Base-by-base conservation (phyloP, 2,329 filamentous ascomycete genomes). In the Ophiocordyceps camponoti-floridani region DNA sequence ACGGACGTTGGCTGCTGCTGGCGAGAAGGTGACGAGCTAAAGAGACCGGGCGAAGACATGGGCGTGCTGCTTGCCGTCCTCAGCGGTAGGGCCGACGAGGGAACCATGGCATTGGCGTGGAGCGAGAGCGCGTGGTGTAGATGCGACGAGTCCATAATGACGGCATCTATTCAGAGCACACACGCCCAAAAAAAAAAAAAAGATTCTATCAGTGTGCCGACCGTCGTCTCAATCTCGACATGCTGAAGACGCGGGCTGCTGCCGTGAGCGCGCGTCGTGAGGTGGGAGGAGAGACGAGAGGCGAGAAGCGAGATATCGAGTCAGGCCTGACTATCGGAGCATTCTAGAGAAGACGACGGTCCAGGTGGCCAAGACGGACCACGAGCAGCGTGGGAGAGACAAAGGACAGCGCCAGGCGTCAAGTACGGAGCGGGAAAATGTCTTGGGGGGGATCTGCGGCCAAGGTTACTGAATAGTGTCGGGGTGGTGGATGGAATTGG, bases 11-110 rank as follows among this genome's bases (percentile, higher is more conserved):
- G 50, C n/a, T 59, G 56, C 31, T 56, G 53, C 37, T 65, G 59
- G 46, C 69, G 66, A 12, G 61, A 55, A 46, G 60, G 62, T 11
- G 63, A 57, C 37, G 75, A 72, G 52, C 67, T 77, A 62, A 77
- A 79, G 47, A 79, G 69, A 26, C 75, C 75, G 0, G 75, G 72
- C 27, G 75, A 79, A 44, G 75, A 75, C 47, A 70, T 64, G 23
- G 75, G 74, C 11, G 76, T 78, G 61, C 67, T 76, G 55, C 59
- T 65, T 47, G 70, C 65, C 37, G 70, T 72, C 48, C 69, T 64
- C 49, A 65, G 56, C 19, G 67, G 65, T 49, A 68, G 49, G 43
- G 66, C 42, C 31, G 44, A 37, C 27, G 35, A 61, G 6, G 62
- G 58, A 27, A 56, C 54, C 37, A 59, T 58, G 26, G 63, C 50